Conservation (phyloP, 257 asterid species). For the Datura wrightii region DNA sequence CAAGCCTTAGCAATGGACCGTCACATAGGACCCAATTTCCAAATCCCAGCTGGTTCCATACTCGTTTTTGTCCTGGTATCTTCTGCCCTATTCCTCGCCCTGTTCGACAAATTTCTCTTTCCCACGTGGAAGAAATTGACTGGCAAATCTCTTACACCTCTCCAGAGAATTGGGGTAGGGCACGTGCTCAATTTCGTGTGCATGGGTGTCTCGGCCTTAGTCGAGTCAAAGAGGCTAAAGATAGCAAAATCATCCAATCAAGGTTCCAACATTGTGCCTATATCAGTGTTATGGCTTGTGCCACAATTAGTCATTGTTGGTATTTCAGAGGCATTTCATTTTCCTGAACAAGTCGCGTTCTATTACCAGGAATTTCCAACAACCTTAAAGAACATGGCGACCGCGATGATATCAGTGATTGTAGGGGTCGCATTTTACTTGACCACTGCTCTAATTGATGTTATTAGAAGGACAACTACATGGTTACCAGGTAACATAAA, state of each 20-base stretch:
- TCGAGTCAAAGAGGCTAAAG: conserved; percentile 11
- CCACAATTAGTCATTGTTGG: background rate
- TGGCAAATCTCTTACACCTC: conserved; percentile 28
- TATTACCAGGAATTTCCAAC: conserved; percentile 86
- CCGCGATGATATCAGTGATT: conserved; percentile 70
- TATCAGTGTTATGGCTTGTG: conserved; percentile 13
- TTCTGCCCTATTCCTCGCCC: conserved; percentile 26
- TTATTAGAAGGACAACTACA: conserved; percentile 64
- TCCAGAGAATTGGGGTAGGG: conserved; percentile 36
- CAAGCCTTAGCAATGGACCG: conserved; percentile 43
- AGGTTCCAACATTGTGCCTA: background rate
- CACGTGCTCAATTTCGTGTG: conserved; percentile 37
- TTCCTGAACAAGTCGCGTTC: conserved; percentile 65
- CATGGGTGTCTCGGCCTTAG: conserved; percentile 29
- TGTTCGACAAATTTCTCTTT: conserved; percentile 23
- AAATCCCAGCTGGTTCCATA: conserved; percentile 36
- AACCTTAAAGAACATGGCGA: conserved; percentile 76
- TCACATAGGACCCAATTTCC: conserved; percentile 37
- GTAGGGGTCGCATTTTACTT: conserved; percentile 74
- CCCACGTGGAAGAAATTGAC: conserved; percentile 30
- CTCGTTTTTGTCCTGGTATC: conserved; percentile 24
- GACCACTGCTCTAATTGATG: conserved; percentile 59
- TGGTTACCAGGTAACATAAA: conserved; percentile 81
- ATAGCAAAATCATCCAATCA: background rate
- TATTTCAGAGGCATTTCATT: conserved; percentile 19